Conservation (phyloP, 2,329 filamentous ascomycete species). For the Fusarium pseudograminearum region DNA sequence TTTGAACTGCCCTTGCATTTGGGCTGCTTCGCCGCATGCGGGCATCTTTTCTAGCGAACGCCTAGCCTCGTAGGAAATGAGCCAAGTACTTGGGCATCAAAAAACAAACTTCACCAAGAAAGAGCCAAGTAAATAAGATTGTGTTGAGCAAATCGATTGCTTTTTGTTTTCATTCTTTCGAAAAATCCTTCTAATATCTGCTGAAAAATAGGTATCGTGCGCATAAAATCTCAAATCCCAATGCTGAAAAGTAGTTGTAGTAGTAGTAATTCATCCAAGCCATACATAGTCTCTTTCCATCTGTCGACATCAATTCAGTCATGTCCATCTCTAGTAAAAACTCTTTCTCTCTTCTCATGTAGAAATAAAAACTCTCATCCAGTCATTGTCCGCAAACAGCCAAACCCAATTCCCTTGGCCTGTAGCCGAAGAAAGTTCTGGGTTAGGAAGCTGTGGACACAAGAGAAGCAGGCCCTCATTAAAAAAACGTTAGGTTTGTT, state of each 20-base stretch:
- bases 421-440: slow-evolving; percentile 14
- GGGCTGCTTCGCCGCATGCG: background rate
- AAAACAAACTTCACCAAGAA: background rate
- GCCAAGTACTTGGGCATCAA: background rate
- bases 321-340: slow-evolving; percentile 41
- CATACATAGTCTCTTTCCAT: slow-evolving; percentile 12
- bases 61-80: background rate
- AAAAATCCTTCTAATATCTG: slow-evolving; percentile 23
- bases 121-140: background rate
- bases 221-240: slow-evolving; percentile 23
- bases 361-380: slow-evolving; percentile 17
- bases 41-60: background rate
- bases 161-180: slow-evolving; percentile 13
- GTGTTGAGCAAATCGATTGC: slow-evolving; percentile 13
- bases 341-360: slow-evolving; percentile 10
- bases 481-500: slow-evolving; percentile 41
- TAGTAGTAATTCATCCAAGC: slow-evolving; percentile 42
- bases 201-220: slow-evolving; percentile 42
- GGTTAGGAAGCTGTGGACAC: slow-evolving; percentile 4
- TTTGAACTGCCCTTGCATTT: slow-evolving; percentile 22
- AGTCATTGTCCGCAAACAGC: slow-evolving; percentile 15
- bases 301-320: slow-evolving; percentile 34
- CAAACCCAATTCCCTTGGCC: slow-evolving; percentile 6
- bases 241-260: background rate
- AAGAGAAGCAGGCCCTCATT: slow-evolving; percentile 44